phyloP scores from a whole-genome alignment of 768 basidiomycete species.

The Auriscalpium orientale region DNA sequence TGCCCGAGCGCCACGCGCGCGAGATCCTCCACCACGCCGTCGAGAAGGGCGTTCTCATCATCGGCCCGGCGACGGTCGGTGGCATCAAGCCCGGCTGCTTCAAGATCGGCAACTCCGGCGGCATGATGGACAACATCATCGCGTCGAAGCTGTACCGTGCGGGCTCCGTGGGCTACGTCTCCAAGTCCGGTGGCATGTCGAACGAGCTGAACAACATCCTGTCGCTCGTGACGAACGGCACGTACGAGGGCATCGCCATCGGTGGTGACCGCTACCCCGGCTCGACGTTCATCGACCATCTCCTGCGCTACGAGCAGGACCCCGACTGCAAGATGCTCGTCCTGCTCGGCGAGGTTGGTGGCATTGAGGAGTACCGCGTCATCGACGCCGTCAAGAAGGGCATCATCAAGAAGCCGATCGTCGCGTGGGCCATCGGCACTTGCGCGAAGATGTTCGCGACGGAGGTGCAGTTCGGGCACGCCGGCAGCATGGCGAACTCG shows the following conservation, averaged over 20 bases:
- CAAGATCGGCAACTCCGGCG: constrained; percentile 99
- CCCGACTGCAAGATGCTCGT: constrained; percentile 99
- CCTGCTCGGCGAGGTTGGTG: constrained; percentile 96
- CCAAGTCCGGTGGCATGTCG: constrained; percentile 99
- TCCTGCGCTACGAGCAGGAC: constrained; percentile 94
- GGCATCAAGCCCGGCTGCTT: constrained; percentile 99
- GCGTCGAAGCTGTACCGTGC: constrained; percentile 96
- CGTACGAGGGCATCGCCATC: constrained; percentile 99
- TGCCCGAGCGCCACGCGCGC: constrained; percentile 94
- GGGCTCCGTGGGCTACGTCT: constrained; percentile 97
- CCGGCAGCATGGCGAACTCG: constrained; percentile 96
- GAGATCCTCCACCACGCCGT: constrained; percentile 89
- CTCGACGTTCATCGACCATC: constrained; percentile 97
- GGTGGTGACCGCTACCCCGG: constrained; percentile 99
- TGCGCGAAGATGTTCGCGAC: constrained; percentile 99
- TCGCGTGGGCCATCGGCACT: constrained; percentile 99
- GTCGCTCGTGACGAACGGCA: constrained; percentile 91
- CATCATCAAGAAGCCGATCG: constrained; percentile 94
- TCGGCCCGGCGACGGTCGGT: constrained; percentile 96
- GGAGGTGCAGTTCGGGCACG: constrained; percentile 99
- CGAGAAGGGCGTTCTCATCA: constrained; percentile 83
- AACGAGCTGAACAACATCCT: constrained; percentile 99
- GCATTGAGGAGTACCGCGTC: constrained; percentile 97
- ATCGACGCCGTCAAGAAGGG: constrained; percentile 95
- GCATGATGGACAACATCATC: constrained; percentile 99